Conservation (phyloP, 345 rosid genomes). For the Erodium maritimum region DNA sequence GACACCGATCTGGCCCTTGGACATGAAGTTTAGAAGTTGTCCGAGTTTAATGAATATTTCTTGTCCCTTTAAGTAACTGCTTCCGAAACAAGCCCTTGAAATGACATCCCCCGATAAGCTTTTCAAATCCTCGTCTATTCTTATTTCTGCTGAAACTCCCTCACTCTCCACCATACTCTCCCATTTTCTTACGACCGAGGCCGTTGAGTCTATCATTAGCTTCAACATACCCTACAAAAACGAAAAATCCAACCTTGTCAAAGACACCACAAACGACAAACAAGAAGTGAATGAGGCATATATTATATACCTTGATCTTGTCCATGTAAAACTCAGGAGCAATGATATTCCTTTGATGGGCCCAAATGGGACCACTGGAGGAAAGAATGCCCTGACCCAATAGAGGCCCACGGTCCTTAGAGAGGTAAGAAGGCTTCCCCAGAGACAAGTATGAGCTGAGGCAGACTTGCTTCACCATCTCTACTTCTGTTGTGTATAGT, state of each 20-base stretch:
- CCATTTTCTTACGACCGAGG: constrained; percentile 21
- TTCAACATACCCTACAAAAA: constrained; percentile 25
- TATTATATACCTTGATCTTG: constrained; percentile 49
- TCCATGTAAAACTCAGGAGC: constrained; percentile 33
- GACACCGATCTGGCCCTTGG: constrained; percentile 15
- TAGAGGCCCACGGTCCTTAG: constrained; percentile 28
- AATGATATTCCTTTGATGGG: constrained; percentile 28
- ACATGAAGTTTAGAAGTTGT: constrained; percentile 25
- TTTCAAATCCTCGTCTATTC: constrained; percentile 21
- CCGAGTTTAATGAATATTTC: constrained; percentile 29
- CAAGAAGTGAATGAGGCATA: too few relatives aligned
- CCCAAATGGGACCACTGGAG: constrained; percentile 31
- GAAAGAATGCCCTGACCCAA: constrained; percentile 37
- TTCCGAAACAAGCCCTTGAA: constrained; percentile 40
- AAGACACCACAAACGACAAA: too few relatives aligned
- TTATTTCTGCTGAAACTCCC: constrained; percentile 14
- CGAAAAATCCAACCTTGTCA: too few relatives aligned
- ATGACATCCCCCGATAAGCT: constrained; percentile 34
- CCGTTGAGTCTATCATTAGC: constrained; percentile 26
- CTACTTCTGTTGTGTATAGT: constrained; percentile 19
- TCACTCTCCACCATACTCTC: constrained; percentile 11
- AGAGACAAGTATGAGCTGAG: constrained; percentile 19
- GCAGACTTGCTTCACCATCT: constrained; percentile 33
- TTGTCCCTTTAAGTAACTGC: constrained; percentile 34
- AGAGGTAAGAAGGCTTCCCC: constrained; percentile 39